Conservation (phyloP, 2,329 filamentous ascomycete species). For the Intubia oerlemansii region DNA sequence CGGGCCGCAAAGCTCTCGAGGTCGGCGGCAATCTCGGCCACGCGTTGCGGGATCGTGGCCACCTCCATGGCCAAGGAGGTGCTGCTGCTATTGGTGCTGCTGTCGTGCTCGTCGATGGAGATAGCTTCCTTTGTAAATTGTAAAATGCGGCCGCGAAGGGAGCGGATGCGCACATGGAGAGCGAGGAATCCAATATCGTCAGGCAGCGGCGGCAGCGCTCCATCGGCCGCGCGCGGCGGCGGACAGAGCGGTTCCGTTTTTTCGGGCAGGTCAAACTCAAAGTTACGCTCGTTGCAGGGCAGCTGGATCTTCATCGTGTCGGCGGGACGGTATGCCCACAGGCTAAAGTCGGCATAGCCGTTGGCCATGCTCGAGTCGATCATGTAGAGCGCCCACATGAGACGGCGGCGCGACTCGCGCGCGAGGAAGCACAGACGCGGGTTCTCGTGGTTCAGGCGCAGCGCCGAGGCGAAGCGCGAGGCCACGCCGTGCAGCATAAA, state of each 20-base stretch:
- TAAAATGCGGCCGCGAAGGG: slow-evolving; percentile 30
- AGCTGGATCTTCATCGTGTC: slow-evolving; percentile 21
- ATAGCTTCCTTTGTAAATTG: slow-evolving; percentile 26
- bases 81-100: not conserved
- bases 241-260: slow-evolving; percentile 27
- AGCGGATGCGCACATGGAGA: slow-evolving; percentile 32
- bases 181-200: slow-evolving; percentile 34
- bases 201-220: slow-evolving; percentile 21
- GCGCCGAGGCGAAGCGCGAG: slow-evolving; percentile 24
- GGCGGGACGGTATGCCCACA: slow-evolving; percentile 19
- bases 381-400: slow-evolving; percentile 28
- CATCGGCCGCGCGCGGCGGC: slow-evolving; percentile 19
- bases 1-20: slow-evolving; percentile 28
- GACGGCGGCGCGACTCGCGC: slow-evolving; percentile 20
- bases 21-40: slow-evolving; percentile 24
- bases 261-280: slow-evolving; percentile 35
- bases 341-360: slow-evolving; percentile 22
- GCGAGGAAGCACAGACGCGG: slow-evolving; percentile 21
- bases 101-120: not conserved
- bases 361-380: slow-evolving; percentile 25
- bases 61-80: not conserved
- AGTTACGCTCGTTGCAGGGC: slow-evolving; percentile 27
- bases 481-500: slow-evolving; percentile 25
- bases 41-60: slow-evolving; percentile 17
- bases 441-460: slow-evolving; percentile 27